These are phyloP conservation scores for Tulasnella sp. DNA, from an alignment of 768 basidiomycete species.

Conservation along the genomic window DNA sequence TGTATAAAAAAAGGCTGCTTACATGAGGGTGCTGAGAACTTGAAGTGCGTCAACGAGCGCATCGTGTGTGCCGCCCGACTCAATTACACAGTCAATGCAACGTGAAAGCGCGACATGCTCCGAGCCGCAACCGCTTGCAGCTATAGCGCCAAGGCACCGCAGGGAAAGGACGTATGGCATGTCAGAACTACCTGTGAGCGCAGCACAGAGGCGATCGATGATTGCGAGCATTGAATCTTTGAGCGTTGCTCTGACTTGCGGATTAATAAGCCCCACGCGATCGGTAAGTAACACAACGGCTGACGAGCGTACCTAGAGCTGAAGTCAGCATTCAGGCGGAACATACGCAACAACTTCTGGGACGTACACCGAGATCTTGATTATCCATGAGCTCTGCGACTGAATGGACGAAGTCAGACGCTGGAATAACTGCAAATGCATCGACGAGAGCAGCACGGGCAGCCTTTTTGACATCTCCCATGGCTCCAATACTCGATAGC, in stretches of 20 bases:
- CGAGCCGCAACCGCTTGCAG: conserved; percentile 42
- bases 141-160: conserved; percentile 48
- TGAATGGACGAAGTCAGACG: conserved; percentile 52
- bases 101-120: conserved; percentile 54
- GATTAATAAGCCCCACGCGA: conserved; percentile 50
- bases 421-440: conserved; percentile 54
- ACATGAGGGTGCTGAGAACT: no score
- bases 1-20: no score
- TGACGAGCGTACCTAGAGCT: conserved; percentile 45
- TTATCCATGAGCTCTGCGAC: conserved; percentile 45
- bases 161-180: not conserved
- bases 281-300: conserved; percentile 60
- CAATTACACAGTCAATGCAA: not conserved
- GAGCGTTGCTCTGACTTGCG: conserved; percentile 42
- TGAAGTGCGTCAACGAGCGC: conserved; percentile 32
- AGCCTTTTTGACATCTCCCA: conserved; percentile 10
- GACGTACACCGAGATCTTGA: conserved; percentile 40
- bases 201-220: conserved; percentile 32
- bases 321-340: not conserved
- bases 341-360: not conserved
- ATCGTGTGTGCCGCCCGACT: not conserved
- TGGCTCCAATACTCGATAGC: not conserved
- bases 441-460: conserved; percentile 43
- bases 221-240: conserved; percentile 43
- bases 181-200: not conserved